These are phyloP conservation scores for Schizophyllum commune DNA, from an alignment of 1,284 basidiomycete species.

Conservation along the genomic window DNA sequence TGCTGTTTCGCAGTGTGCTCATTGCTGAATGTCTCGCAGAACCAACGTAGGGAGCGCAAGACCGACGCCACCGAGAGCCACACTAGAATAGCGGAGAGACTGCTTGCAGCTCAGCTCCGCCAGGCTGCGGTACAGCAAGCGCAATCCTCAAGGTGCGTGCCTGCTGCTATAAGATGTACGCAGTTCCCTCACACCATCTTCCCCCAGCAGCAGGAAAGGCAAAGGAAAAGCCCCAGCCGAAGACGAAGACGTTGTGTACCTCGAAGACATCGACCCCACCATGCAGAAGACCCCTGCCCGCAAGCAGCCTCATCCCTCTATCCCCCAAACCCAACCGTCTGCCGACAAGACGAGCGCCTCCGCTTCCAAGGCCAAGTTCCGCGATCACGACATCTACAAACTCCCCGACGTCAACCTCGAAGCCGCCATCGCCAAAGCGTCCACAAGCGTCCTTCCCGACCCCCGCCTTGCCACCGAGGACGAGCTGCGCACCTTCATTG, in stretches of 20 bases:
- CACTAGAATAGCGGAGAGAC: conserved; percentile 79
- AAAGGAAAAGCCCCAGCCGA: conserved; percentile 32
- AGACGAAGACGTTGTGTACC: conserved; percentile 68
- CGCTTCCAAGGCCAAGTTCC: conserved; percentile 50
- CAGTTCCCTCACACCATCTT: conserved; percentile 2
- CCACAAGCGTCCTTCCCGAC: conserved; percentile 59
- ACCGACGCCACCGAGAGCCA: conserved; percentile 80
- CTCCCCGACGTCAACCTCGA: conserved; percentile 70
- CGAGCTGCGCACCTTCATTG: conserved; percentile 84
- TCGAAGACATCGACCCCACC: conserved; percentile 77
- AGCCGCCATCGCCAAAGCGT: conserved; percentile 50
- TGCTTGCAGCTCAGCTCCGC: conserved; percentile 91
- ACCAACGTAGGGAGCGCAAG: conserved; percentile 83
- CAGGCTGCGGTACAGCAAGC: conserved; percentile 81
- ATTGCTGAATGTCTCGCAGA: conserved; percentile 33
- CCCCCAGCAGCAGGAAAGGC: conserved; percentile 24
- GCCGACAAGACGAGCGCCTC: conserved; percentile 30
- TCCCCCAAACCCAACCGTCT: conserved; percentile 19
- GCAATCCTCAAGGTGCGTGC: conserved; percentile 32
- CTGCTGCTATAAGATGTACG: not conserved
- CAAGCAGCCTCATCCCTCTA: conserved; percentile 14
- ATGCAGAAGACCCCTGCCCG: conserved; percentile 43
- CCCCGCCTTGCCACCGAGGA: conserved; percentile 91
- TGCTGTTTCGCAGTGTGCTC: not conserved
- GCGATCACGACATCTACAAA: conserved; percentile 78